phyloP scores from a whole-genome alignment of 148 eudicot genomes.

The Amaranthus hypochondriacus region DNA sequence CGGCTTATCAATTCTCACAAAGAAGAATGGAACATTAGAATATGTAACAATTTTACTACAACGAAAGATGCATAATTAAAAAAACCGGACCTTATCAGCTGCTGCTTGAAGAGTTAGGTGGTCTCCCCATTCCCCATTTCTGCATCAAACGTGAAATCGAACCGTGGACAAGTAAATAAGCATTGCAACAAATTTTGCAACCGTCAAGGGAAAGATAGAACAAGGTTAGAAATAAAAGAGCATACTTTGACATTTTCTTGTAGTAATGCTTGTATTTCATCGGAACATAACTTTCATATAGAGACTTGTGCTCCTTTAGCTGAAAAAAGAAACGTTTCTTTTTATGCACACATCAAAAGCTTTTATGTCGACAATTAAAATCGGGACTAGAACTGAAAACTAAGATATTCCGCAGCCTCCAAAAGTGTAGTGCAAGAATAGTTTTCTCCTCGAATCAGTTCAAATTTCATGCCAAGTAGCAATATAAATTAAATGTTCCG shows the following conservation, averaged over 20 bases:
- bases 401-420: background rate
- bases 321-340: constrained; percentile 30
- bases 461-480: background rate
- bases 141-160: constrained; percentile 24
- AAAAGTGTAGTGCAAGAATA: background rate
- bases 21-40: constrained; percentile 9
- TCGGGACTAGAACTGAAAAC: background rate
- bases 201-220: constrained; percentile 9
- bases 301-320: constrained; percentile 56
- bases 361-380: constrained; percentile 7
- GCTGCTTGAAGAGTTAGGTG: constrained; percentile 94
- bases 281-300: constrained; percentile 84
- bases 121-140: constrained; percentile 94
- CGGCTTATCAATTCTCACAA: background rate
- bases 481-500: too few relatives aligned
- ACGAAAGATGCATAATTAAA: constrained; percentile 11
- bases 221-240: constrained; percentile 2
- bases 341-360: constrained; percentile 5
- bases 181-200: background rate
- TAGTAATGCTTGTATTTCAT: constrained; percentile 85
- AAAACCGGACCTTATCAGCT: constrained; percentile 62
- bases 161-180: background rate
- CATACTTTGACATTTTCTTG: constrained; percentile 93
- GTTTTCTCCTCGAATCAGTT: background rate
- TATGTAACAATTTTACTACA: background rate